Percentiles rank a stretch among this genome's conserved stretches.
phyloP scores from a whole-genome alignment of 1,284 basidiomycete species.

The Inonotus obliquus region DNA sequence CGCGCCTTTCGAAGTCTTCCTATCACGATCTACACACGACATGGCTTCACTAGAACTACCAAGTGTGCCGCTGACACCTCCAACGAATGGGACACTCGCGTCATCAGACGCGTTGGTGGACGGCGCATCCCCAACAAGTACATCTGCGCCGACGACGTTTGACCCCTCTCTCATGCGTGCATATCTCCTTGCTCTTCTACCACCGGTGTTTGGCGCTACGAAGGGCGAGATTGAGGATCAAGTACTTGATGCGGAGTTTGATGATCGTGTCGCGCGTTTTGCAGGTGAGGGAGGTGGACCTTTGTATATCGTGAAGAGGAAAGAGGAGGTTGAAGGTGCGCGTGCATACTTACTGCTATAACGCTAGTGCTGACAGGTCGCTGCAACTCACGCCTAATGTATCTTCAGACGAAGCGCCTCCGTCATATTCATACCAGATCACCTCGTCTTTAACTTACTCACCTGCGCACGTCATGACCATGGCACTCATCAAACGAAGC shows the following conservation, averaged over 20 bases:
- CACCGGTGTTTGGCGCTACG: conserved; percentile 66
- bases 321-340: conserved; percentile 66
- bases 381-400: conserved; percentile 2
- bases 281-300: conserved; percentile 67
- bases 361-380: conserved; percentile 12
- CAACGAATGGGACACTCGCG: conserved; percentile 10
- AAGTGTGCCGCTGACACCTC: conserved; percentile 3
- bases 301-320: conserved; percentile 75
- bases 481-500: conserved; percentile 92
- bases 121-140: neutral
- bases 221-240: conserved; percentile 54
- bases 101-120: conserved; percentile 9
- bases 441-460: conserved; percentile 78
- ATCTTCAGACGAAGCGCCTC: conserved; percentile 51
- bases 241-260: conserved; percentile 70
- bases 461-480: conserved; percentile 75
- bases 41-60: conserved; percentile 15
- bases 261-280: conserved; percentile 69
- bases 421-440: conserved; percentile 65
- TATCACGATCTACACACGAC: conserved; percentile 4
- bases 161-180: conserved; percentile 29
- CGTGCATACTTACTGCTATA: conserved; percentile 4
- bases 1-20: neutral
- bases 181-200: conserved; percentile 68
- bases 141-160: conserved; percentile 24